These are phyloP conservation scores for Panus rudis DNA, from an alignment of 768 basidiomycete species.

Conservation along the genomic window DNA sequence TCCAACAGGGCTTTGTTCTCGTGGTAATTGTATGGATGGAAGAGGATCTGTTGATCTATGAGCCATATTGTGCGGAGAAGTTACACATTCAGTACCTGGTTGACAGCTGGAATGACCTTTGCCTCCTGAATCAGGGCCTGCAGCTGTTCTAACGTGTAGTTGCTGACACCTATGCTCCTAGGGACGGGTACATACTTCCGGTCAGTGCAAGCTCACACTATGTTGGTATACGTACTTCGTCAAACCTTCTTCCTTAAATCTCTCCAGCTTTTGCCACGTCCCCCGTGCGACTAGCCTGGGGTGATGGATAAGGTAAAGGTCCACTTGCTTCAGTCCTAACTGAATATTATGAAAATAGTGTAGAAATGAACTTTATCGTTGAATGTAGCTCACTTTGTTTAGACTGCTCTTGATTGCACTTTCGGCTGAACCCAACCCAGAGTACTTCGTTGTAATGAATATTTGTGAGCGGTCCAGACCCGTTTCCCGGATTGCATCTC, in stretches of 20 bases:
- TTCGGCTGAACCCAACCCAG: conserved; percentile 28
- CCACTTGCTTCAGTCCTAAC: conserved; percentile 56
- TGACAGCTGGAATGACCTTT: conserved; percentile 55
- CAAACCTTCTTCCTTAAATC: conserved; percentile 36
- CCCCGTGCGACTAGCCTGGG: conserved; percentile 32
- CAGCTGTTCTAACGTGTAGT: conserved; percentile 49
- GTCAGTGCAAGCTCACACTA: background rate
- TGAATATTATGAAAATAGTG: conserved; percentile 18
- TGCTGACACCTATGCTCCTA: conserved; percentile 72
- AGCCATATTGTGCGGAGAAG: background rate
- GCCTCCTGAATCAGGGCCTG: conserved; percentile 44
- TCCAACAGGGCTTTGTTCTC: conserved; percentile 49
- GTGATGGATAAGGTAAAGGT: conserved; percentile 65
- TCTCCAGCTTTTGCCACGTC: conserved; percentile 53
- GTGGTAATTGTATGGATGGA: conserved; percentile 69
- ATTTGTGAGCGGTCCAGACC: conserved; percentile 29
- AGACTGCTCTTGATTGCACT: conserved; percentile 42
- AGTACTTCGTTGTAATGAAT: conserved; percentile 43
- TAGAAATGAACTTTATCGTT: background rate
- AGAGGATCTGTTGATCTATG: conserved; percentile 39
- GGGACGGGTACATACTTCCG: background rate
- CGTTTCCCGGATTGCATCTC: conserved; percentile 28
- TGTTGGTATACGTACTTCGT: conserved; percentile 28
- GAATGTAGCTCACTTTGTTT: conserved; percentile 33
- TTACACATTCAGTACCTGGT: conserved; percentile 43